Evolutionary conservation across 306 rosid species (phyloP).

Genomic region (Fagus crenata): DNA sequence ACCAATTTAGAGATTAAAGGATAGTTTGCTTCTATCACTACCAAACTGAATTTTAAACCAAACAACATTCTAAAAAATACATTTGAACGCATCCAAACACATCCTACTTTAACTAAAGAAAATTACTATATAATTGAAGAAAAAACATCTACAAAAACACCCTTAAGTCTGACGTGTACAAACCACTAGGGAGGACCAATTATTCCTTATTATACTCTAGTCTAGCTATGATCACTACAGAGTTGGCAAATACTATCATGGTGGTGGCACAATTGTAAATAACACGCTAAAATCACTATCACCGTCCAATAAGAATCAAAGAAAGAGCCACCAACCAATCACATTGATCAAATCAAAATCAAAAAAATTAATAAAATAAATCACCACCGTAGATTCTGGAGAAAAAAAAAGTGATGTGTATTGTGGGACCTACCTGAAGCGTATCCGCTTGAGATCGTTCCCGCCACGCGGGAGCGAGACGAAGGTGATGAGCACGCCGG

Average conservation of each 20-base stretch:
- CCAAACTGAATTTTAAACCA: no score
- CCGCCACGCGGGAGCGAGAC: constrained; percentile 82
- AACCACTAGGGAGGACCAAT: not conserved
- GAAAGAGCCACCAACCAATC: constrained; percentile 14
- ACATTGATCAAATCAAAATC: not conserved
- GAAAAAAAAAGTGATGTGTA: not conserved
- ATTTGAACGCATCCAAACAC: no score
- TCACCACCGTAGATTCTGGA: constrained; percentile 5
- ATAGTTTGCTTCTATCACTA: no score
- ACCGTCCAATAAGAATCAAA: constrained; percentile 36
- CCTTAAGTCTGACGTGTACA: not conserved
- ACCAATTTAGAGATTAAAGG: no score
- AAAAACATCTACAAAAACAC: not conserved
- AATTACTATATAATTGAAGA: no score
- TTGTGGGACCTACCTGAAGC: constrained; percentile 57
- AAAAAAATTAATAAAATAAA: not conserved
- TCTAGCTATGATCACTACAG: no score
- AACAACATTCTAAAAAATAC: no score
- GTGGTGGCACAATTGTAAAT: constrained; percentile 24
- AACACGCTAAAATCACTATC: constrained; percentile 6
- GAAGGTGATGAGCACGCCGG: constrained; percentile 79
- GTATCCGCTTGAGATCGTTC: constrained; percentile 77
- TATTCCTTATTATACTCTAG: no score
- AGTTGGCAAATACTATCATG: not conserved
- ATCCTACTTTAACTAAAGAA: no score